phyloP scores from a whole-genome alignment of 2,329 filamentous ascomycete species.

The Fusarium humuli region DNA sequence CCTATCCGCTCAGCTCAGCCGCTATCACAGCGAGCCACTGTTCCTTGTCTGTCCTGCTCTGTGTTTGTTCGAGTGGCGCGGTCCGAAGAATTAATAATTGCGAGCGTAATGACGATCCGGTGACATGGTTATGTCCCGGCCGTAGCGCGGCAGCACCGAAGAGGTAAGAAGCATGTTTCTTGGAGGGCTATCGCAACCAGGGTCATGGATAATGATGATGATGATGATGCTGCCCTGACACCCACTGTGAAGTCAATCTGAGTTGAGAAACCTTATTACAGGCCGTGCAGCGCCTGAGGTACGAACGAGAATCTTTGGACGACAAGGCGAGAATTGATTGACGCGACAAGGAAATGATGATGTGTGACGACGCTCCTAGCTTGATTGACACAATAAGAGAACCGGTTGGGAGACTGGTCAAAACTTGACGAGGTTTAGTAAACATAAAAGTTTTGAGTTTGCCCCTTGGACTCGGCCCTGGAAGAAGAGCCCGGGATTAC shows the following conservation, averaged over 20 bases:
- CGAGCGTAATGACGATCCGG: slow-evolving; percentile 28
- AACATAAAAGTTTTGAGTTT: slow-evolving; percentile 13
- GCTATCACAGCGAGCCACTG: slow-evolving; percentile 20
- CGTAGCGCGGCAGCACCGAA: slow-evolving; percentile 39
- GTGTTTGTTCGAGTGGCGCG: slow-evolving; percentile 15
- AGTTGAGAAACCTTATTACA: slow-evolving; percentile 9
- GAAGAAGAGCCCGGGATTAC: slow-evolving; percentile 14
- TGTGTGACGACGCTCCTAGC: not conserved
- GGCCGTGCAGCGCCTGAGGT: not conserved
- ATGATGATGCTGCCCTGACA: slow-evolving; percentile 44
- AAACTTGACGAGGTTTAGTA: slow-evolving; percentile 19
- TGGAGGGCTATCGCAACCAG: slow-evolving; percentile 15
- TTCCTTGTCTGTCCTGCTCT: slow-evolving; percentile 11
- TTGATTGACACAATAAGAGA: not conserved
- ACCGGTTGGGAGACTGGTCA: not conserved
- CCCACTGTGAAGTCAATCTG: slow-evolving; percentile 20
- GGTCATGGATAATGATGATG: slow-evolving; percentile 39
- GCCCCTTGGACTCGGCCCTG: slow-evolving; percentile 33
- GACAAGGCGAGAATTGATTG: not conserved
- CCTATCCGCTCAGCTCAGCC: not conserved
- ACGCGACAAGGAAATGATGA: not conserved
- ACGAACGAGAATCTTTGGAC: not conserved
- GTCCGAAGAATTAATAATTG: slow-evolving; percentile 18
- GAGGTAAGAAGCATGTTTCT: slow-evolving; percentile 22
- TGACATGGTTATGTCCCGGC: slow-evolving; percentile 27